Evolutionary conservation across 2,329 filamentous ascomycete genomes (phyloP), one percentile per base, ranked within the genome.

Genomic region (Phialophora expanda): DNA sequence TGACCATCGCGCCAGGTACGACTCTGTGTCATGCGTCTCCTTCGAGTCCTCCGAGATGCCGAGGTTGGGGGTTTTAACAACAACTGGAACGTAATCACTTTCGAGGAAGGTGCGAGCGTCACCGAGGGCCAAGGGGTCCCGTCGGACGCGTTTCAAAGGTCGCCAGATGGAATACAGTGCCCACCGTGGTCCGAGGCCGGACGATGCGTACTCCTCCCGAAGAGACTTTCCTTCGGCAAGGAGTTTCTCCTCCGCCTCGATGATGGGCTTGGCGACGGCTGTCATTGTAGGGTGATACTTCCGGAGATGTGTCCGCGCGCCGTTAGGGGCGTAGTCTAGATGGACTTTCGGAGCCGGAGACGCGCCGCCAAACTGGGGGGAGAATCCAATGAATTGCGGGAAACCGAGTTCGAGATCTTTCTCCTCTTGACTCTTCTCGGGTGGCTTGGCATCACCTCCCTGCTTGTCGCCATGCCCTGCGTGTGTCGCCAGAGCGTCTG

Each of bases 331-430:
- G 57, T 73, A 75, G 65, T 76, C 74, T 12, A 74, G 61, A 53
- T 75, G 74, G 26, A 74, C 70, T 66, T 75, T 75, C 11, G 74
- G 73, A 5, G 74, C 73, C 9, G 74, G 73, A 20, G 64, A 68
- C 14, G 65, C 73, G 30, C 73, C 72, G 38, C 68, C 67, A 12
- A 55, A 56, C 34, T 55, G 38, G 9, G 62, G 55, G 20, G 62
- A 67, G 59, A 73, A 73, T 48, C 73, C 73, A 32, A 75, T 71
- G 63, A 74, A 70, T 34, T 71, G 69, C 6, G 72, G 72, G 41
- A 70, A 72, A 11, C 65, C 57, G 22, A 65, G 64, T 32, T 66
- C 68, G 44, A 69, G 64, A 17, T 68, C 62, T n/a, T 67, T 70
- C 8, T 66, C 65, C 41, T 69, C 66, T n/a, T 67, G 61, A 4